Evolutionary conservation across 768 basidiomycete genomes (phyloP).

Genomic region (Pisolithus marmoratus): DNA sequence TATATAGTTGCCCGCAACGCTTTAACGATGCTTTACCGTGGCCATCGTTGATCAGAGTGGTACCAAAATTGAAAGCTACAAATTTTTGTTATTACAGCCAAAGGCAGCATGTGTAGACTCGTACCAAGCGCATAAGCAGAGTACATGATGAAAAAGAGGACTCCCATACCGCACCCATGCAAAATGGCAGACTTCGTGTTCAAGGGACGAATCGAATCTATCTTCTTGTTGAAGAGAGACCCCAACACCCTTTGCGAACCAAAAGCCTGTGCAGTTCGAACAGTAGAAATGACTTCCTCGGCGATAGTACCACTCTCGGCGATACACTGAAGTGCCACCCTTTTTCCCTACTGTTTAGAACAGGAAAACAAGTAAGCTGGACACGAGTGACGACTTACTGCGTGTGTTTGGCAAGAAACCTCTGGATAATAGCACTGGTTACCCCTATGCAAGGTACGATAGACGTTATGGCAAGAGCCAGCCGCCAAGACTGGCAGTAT

Average conservation of each 20-base stretch:
- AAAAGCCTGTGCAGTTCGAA: constrained; percentile 90
- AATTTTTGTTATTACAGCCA: constrained; percentile 1
- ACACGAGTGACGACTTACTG: constrained; percentile 42
- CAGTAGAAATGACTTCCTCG: constrained; percentile 87
- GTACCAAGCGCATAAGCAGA: constrained; percentile 61
- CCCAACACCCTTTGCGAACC: constrained; percentile 67
- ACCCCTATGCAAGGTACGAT: constrained; percentile 81
- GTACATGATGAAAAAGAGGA: constrained; percentile 85
- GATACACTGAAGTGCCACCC: constrained; percentile 65
- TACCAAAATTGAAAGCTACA: constrained; percentile 82
- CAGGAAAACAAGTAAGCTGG: not conserved
- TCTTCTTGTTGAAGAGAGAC: constrained; percentile 59
- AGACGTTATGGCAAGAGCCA: constrained; percentile 76
- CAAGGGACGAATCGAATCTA: constrained; percentile 45
- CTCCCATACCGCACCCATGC: constrained; percentile 56
- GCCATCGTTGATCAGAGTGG: constrained; percentile 67
- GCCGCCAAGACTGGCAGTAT: constrained; percentile 67
- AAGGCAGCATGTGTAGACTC: constrained; percentile 10
- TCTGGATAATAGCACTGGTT: constrained; percentile 68
- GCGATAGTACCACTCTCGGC: constrained; percentile 80
- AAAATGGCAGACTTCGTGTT: constrained; percentile 56
- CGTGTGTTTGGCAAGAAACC: constrained; percentile 54
- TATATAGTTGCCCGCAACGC: not conserved
- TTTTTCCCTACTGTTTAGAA: not conserved
- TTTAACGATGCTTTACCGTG: constrained; percentile 35